Evolutionary conservation across 2,329 filamentous ascomycete species (phyloP).

Genomic region (Aureobasidium sp.): DNA sequence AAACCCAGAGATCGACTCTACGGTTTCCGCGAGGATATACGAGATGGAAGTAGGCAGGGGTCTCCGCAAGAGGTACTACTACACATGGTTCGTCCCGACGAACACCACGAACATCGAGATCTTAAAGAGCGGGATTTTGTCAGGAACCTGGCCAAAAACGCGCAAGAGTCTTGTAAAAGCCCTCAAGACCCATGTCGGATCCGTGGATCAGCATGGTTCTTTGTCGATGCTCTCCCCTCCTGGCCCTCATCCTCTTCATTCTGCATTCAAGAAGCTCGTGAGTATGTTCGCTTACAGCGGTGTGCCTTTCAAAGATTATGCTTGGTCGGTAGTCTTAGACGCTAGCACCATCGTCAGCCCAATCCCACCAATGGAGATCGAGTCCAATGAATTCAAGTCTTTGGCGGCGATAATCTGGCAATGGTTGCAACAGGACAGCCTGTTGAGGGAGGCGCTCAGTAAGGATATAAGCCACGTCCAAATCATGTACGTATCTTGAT

Average conservation of each 20-base stretch:
- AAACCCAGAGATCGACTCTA: no score
- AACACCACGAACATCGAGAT: neutral
- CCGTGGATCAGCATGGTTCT: neutral
- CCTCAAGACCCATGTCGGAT: neutral
- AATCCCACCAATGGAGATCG: neutral
- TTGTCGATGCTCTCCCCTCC: neutral
- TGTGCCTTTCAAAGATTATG: neutral
- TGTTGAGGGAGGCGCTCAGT: no score
- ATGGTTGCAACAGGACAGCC: neutral
- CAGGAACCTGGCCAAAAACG: no score
- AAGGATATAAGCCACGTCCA: neutral
- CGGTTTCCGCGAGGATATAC: neutral
- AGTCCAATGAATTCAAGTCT: neutral
- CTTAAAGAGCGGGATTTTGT: no score
- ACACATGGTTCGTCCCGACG: neutral
- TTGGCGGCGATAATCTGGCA: neutral
- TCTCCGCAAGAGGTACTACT: neutral
- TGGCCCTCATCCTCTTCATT: neutral
- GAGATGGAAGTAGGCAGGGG: neutral
- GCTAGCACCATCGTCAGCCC: neutral
- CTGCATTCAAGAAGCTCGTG: no score
- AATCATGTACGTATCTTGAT: neutral
- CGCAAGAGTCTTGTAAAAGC: neutral
- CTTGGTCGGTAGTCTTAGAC: neutral
- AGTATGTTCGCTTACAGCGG: neutral